Conservation (phyloP, 345 rosid genomes). For the Syzygium jambos region DNA sequence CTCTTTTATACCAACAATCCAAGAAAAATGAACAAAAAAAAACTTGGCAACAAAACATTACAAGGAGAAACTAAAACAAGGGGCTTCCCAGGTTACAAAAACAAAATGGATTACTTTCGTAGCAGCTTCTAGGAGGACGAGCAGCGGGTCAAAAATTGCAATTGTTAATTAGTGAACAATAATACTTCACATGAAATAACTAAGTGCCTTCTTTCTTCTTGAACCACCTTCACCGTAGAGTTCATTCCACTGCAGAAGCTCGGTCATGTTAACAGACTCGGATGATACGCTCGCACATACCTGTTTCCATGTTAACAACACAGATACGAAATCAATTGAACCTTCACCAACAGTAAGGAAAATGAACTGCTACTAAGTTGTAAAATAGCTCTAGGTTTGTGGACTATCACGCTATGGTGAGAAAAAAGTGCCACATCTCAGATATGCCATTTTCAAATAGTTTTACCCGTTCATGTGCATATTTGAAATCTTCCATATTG, state of each 20-base stretch:
- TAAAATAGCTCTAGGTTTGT: background rate
- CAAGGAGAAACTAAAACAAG: background rate
- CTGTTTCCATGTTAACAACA: slow-evolving; percentile 20
- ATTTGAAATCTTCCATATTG: slow-evolving; percentile 70
- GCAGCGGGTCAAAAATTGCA: background rate
- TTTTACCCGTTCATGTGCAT: slow-evolving; percentile 76
- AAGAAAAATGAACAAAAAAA: background rate
- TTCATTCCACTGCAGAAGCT: slow-evolving; percentile 80
- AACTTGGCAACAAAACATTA: background rate
- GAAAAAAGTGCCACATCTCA: background rate
- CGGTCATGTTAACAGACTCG: slow-evolving; percentile 73
- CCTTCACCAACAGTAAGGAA: background rate
- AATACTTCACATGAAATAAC: slow-evolving; percentile 67
- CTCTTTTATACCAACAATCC: background rate
- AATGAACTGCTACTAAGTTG: background rate
- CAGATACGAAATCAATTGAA: background rate
- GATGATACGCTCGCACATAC: slow-evolving; percentile 90
- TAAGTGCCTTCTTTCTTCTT: slow-evolving; percentile 63
- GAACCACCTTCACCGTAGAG: slow-evolving; percentile 90
- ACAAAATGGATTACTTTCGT: background rate
- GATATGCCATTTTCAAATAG: background rate
- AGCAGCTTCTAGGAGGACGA: background rate
- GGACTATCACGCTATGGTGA: background rate
- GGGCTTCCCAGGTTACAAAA: background rate
- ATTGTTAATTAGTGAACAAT: background rate